phyloP scores from a whole-genome alignment of 768 basidiomycete genomes.

The Tremella mesenterica region DNA sequence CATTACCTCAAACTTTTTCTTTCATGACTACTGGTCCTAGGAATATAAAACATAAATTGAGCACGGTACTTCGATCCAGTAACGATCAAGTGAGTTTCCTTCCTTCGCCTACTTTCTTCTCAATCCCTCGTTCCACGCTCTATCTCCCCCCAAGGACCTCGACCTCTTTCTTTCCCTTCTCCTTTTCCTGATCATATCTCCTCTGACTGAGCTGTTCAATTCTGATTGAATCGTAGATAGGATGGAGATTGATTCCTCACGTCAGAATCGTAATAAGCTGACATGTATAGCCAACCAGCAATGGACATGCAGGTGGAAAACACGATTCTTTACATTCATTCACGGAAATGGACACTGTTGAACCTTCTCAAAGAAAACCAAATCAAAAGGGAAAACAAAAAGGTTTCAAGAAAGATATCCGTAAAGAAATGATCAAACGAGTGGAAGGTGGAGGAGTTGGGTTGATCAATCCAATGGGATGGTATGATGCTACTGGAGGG shows the following conservation, averaged over 20 bases:
- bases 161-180: too few relatives aligned
- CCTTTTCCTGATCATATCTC: too few relatives aligned
- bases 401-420: slow-evolving; percentile 24
- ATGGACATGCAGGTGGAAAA: not conserved
- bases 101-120: too few relatives aligned
- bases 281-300: too few relatives aligned
- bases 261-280: too few relatives aligned
- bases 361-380: not conserved
- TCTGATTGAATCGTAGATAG: too few relatives aligned
- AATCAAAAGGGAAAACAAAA: slow-evolving; percentile 25
- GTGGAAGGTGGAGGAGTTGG: slow-evolving; percentile 45
- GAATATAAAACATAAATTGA: slow-evolving; percentile 22
- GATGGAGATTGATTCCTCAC: too few relatives aligned
- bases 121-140: too few relatives aligned
- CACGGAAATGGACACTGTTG: slow-evolving; percentile 18
- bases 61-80: slow-evolving; percentile 1
- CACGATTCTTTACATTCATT: slow-evolving; percentile 8
- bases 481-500: slow-evolving; percentile 42
- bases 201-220: too few relatives aligned
- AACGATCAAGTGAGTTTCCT: too few relatives aligned
- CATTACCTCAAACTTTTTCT: slow-evolving; percentile 24
- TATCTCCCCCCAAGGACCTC: too few relatives aligned
- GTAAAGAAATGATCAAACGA: slow-evolving; percentile 44
- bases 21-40: slow-evolving; percentile 13
- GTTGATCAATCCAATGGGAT: slow-evolving; percentile 45